Evolutionary conservation across 257 asterid species (phyloP).

Genomic region (Linaria vulgaris): DNA sequence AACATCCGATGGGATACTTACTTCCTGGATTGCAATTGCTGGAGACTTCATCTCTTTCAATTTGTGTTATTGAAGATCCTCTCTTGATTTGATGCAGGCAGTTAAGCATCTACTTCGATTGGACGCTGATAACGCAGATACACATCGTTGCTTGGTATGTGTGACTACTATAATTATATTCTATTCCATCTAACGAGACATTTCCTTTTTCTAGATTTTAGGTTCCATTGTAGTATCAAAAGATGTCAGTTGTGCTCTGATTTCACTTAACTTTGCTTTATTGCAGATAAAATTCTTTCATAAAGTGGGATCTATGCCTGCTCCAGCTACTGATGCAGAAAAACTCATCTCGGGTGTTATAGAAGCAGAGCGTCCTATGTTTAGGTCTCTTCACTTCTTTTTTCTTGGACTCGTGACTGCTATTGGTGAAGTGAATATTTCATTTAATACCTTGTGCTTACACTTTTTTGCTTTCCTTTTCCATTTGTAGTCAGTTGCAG

Average conservation of each 20-base stretch:
- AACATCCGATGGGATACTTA: conserved; percentile 3
- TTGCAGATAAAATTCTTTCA: conserved; percentile 79
- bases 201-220: not conserved
- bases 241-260: conserved; percentile 7
- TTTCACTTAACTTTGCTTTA: conserved; percentile 14
- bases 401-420: not conserved
- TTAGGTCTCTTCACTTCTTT: conserved; percentile 43
- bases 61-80: conserved; percentile 15
- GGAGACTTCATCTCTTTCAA: conserved; percentile 7
- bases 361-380: conserved; percentile 73
- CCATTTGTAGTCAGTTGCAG: conserved; percentile 64
- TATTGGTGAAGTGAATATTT: conserved; percentile 5
- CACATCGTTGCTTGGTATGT: conserved; percentile 87
- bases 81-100: conserved; percentile 56
- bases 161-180: conserved; percentile 10
- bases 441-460: conserved; percentile 3
- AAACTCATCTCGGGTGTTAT: conserved; percentile 77
- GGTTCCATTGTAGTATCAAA: conserved; percentile 8
- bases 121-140: conserved; percentile 74
- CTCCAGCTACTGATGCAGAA: conserved; percentile 70
- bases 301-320: conserved; percentile 67
- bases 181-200: conserved; percentile 2
- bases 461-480: conserved; percentile 23
- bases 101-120: conserved; percentile 75
- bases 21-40: conserved; percentile 9